A percentile compares a stretch with the other conserved stretches of the same genome.
Conservation (phyloP, 768 basidiomycete genomes). For the Boletus rubroflammeus region DNA sequence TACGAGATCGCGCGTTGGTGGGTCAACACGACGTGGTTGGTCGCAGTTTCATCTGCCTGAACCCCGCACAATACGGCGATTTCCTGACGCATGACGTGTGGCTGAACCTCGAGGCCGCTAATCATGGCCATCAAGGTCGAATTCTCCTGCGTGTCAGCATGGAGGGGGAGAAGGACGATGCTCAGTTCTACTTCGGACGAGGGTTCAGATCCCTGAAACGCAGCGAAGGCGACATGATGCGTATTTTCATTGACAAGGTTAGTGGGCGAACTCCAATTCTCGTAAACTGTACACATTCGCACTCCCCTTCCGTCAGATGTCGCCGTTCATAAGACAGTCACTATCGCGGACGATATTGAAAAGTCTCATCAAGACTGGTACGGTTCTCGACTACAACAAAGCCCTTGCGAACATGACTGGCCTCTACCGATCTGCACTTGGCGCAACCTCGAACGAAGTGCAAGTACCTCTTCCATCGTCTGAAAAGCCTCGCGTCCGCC, state of each 20-base stretch:
- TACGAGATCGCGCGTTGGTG: conserved; percentile 84
- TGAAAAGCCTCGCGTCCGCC: conserved; percentile 75
- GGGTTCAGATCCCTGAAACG: conserved; percentile 92
- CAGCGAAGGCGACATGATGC: conserved; percentile 92
- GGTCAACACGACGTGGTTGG: conserved; percentile 94
- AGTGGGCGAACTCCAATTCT: neutral
- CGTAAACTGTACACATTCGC: neutral
- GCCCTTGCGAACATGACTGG: conserved; percentile 79
- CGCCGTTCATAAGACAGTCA: conserved; percentile 86
- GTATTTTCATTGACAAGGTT: conserved; percentile 97
- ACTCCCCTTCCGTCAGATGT: conserved; percentile 58
- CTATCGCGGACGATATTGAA: conserved; percentile 75
- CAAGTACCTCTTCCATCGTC: conserved; percentile 70
- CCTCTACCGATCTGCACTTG: conserved; percentile 77
- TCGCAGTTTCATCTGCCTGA: conserved; percentile 87
- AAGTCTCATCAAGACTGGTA: conserved; percentile 63
- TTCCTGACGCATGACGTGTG: conserved; percentile 88
- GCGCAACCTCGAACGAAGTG: conserved; percentile 62
- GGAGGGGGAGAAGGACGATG: conserved; percentile 99
- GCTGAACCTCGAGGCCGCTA: conserved; percentile 76
- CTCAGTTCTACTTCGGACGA: conserved; percentile 94
- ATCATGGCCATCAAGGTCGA: conserved; percentile 54
- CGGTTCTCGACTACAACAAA: conserved; percentile 81
- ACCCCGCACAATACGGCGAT: conserved; percentile 85
- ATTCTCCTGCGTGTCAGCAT: conserved; percentile 88